Evolutionary conservation across 2,329 filamentous ascomycete genomes (phyloP).

Genomic region (Aspergillus sp.): DNA sequence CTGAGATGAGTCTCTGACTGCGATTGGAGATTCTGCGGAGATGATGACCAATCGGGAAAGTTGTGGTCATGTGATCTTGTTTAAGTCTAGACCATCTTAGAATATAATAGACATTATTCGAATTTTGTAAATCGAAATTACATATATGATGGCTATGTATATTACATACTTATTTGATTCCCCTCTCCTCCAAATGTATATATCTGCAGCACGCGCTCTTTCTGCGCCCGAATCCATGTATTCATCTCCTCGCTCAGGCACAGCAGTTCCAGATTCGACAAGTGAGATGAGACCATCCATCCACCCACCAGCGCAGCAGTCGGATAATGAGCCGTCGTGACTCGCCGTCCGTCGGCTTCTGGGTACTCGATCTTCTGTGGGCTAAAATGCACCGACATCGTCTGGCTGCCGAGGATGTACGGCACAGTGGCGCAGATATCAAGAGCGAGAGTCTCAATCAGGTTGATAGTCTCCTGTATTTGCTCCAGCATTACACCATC

Average conservation of each 20-base stretch:
- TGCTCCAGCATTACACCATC: background rate
- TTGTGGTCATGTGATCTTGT: background rate
- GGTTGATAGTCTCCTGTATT: conserved; percentile 6
- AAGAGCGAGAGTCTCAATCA: conserved; percentile 23
- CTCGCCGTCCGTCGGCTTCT: conserved; percentile 20
- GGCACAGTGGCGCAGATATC: conserved; percentile 33
- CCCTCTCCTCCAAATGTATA: conserved; percentile 20
- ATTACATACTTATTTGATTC: background rate
- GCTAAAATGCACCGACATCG: conserved; percentile 25
- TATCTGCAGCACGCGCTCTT: conserved; percentile 28
- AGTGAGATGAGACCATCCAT: conserved; percentile 25
- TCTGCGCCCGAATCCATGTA: conserved; percentile 28
- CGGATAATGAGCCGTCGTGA: conserved; percentile 23
- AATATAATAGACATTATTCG: too few species aligned
- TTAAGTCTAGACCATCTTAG: too few species aligned
- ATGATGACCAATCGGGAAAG: conserved; percentile 6
- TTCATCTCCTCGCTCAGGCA: conserved; percentile 22
- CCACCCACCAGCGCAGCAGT: conserved; percentile 30
- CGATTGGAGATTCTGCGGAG: conserved; percentile 4
- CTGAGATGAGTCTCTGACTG: background rate
- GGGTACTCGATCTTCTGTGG: conserved; percentile 28
- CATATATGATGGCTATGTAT: background rate
- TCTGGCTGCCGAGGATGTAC: conserved; percentile 31
- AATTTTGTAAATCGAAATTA: background rate
- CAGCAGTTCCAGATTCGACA: conserved; percentile 26